Evolutionary conservation across 768 basidiomycete species (phyloP), one percentile per base, ranked within the genome.

Genomic region (Russula emetica): DNA sequence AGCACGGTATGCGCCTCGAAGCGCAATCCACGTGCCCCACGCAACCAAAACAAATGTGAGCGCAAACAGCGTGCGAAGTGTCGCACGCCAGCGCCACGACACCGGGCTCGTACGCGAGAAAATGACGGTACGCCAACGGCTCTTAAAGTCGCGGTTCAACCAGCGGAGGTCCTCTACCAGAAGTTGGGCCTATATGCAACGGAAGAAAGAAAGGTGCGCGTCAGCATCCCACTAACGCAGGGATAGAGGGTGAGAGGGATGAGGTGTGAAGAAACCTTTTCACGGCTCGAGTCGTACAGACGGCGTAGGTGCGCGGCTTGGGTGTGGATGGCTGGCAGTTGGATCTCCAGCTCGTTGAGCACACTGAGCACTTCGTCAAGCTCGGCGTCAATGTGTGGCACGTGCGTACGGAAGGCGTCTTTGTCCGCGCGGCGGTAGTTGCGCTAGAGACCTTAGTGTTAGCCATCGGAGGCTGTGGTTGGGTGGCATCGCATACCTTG

Each of bases 141-240:
- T 87, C 84, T 63, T 87, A 85, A 89, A 85, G 61, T 88, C 85
- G 0, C 86, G 90, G 72, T 90, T 90, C 28, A 90, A 78, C 89
- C 89, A 92, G 59, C 78, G 78, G 52, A 91, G 76, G 62, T 85
- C 85, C 3, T 74, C 72, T 20, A 88, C 83, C n/a, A 92, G 82
- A 11, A 78, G 73, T 66, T 81, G 78, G 5, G 90, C 89, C 89
- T 91, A 58, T n/a, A 13, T 47, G 22, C 45, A 47, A n/a, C n/a
- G 30, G 5, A 13, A n/a, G 28, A n/a, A 40, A 40, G 18, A 9
- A 55, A 22, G 11, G 7, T 10, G 5, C 5, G 14, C n/a, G 34
- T 60, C 38, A 51, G 47, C 11, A 26, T 54, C 49, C 8, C 50
- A 5, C 24, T 50, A 14, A 9, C 58, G 22, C 45, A 14, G 11